Evolutionary conservation across 2,329 filamentous ascomycete species (phyloP).

Genomic region (Mollisia scopiformis): DNA sequence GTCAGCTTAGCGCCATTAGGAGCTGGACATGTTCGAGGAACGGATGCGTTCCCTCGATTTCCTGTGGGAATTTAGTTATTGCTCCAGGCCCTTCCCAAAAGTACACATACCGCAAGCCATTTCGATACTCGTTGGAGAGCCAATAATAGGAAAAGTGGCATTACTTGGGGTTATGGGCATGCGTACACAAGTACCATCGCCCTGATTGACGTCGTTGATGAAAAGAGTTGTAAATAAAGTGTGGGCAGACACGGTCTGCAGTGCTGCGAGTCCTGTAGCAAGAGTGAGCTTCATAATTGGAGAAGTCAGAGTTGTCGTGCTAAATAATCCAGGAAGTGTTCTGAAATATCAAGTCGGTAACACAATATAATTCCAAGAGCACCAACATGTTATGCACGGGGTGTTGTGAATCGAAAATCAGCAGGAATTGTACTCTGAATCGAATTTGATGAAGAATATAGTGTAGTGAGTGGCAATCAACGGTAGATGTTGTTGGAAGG

Average conservation of each 20-base stretch:
- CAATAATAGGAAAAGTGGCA: slow-evolving; percentile 61
- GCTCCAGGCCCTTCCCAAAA: neutral
- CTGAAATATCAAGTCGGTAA: no score
- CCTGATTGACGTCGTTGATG: slow-evolving; percentile 64
- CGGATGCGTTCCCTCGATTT: slow-evolving; percentile 49
- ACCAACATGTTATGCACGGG: neutral
- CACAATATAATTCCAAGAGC: neutral
- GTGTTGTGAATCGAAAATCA: neutral
- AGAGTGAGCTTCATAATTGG: slow-evolving; percentile 16
- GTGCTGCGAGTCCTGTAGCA: slow-evolving; percentile 20
- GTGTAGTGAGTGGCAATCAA: no score
- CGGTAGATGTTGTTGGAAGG: no score
- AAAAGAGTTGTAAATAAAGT: slow-evolving; percentile 67
- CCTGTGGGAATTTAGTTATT: slow-evolving; percentile 36
- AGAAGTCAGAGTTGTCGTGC: neutral
- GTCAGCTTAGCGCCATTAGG: slow-evolving; percentile 25
- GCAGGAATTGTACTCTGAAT: neutral
- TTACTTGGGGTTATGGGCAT: slow-evolving; percentile 58
- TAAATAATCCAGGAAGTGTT: no score
- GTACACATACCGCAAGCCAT: slow-evolving; percentile 70
- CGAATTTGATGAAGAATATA: no score
- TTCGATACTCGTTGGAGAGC: slow-evolving; percentile 57
- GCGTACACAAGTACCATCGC: slow-evolving; percentile 72
- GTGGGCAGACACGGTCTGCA: slow-evolving; percentile 50
- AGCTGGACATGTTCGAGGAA: slow-evolving; percentile 49